These are phyloP conservation scores for Thuja plicata DNA, from an alignment of 83 land plant species.

Conservation along the genomic window DNA sequence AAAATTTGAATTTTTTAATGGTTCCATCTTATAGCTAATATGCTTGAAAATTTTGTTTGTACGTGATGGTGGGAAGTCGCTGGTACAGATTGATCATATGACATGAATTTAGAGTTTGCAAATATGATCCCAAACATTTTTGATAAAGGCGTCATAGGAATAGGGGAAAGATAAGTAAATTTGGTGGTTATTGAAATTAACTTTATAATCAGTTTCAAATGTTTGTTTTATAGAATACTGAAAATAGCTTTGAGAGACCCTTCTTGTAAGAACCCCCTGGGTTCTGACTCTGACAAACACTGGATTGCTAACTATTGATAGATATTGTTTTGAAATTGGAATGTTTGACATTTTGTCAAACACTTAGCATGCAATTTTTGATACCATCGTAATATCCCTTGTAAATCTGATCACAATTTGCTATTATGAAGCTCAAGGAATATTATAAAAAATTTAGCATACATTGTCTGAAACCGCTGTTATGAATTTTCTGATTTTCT, in stretches of 20 bases:
- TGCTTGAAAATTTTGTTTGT: neutral
- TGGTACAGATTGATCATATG: neutral
- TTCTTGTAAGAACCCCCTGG: too few relatives aligned
- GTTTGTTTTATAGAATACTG: neutral
- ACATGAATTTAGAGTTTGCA: neutral
- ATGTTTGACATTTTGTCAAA: too few relatives aligned
- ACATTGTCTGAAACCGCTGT: too few relatives aligned
- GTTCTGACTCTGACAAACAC: too few relatives aligned
- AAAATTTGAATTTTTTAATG: neutral
- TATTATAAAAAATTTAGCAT: too few relatives aligned
- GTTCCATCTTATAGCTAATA: neutral
- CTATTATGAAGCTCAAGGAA: too few relatives aligned
- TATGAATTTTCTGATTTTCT: too few relatives aligned
- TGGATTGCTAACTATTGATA: too few relatives aligned
- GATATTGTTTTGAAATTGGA: too few relatives aligned
- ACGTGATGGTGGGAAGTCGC: neutral
- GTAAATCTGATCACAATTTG: too few relatives aligned
- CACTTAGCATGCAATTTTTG: too few relatives aligned
- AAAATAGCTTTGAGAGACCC: neutral
- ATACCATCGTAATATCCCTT: too few relatives aligned
- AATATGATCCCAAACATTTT: neutral
- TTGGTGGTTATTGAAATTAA: neutral
- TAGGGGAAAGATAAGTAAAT: neutral
- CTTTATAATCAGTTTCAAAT: neutral
- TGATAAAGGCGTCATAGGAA: neutral